phyloP scores from a whole-genome alignment of 768 basidiomycete genomes.

The Pisolithus sp. region DNA sequence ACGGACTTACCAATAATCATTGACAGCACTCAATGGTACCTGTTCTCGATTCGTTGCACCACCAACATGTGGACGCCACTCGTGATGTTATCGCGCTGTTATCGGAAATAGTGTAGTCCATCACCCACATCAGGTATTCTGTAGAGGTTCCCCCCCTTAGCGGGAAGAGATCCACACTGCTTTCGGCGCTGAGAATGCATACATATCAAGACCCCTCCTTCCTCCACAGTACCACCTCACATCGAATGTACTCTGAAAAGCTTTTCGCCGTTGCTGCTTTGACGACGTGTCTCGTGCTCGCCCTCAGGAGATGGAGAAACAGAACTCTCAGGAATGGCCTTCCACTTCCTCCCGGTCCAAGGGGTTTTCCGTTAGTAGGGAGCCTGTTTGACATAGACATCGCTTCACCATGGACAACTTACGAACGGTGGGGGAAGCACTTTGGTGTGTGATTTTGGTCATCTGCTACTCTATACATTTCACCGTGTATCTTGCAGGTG shows the following conservation, averaged over 20 bases:
- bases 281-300: conserved; percentile 3
- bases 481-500: conserved; percentile 21
- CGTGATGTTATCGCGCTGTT: too few relatives aligned
- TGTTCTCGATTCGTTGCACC: too few relatives aligned
- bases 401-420: conserved; percentile 26
- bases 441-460: conserved; percentile 6
- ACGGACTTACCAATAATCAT: too few relatives aligned
- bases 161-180: too few relatives aligned
- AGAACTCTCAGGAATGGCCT: conserved; percentile 9
- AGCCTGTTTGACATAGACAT: conserved; percentile 15
- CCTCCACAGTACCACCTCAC: too few relatives aligned
- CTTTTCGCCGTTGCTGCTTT: conserved; percentile 1
- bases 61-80: too few relatives aligned
- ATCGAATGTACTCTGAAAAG: not conserved
- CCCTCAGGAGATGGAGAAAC: conserved; percentile 12
- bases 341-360: conserved; percentile 48
- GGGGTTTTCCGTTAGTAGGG: conserved; percentile 33
- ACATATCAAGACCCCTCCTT: too few relatives aligned
- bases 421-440: conserved; percentile 25
- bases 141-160: too few relatives aligned
- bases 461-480: not conserved
- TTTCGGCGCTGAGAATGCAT: too few relatives aligned
- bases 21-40: too few relatives aligned
- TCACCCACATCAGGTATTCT: too few relatives aligned
- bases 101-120: too few relatives aligned